Evolutionary conservation across 2,329 filamentous ascomycete species (phyloP).

Genomic region (Phoma sp.): DNA sequence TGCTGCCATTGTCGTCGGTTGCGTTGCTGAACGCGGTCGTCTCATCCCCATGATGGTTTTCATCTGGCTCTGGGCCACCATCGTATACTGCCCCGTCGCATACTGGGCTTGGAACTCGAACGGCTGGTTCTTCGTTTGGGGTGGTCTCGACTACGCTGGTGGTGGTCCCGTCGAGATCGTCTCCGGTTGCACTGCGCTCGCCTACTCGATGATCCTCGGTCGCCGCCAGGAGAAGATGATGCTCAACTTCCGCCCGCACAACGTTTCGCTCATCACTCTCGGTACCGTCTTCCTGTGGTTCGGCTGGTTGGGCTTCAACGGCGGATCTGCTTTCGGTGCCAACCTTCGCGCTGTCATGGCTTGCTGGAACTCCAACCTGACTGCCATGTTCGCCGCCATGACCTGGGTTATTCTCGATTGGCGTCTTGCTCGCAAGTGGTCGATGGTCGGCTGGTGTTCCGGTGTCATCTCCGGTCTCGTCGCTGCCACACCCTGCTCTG

Average conservation of each 20-base stretch:
- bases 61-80: constrained; percentile 92
- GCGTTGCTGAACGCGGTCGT: constrained; percentile 91
- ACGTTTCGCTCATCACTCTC: constrained; percentile 95
- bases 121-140: constrained; percentile 90
- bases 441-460: constrained; percentile 90
- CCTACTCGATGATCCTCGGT: constrained; percentile 94
- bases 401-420: constrained; percentile 97
- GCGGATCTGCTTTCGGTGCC: constrained; percentile 90
- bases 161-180: constrained; percentile 97
- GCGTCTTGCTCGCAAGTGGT: constrained; percentile 94
- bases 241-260: constrained; percentile 99
- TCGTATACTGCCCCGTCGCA: constrained; percentile 95
- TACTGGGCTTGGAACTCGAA: constrained; percentile 98
- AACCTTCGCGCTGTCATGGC: constrained; percentile 95
- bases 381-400: constrained; percentile 88
- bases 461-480: constrained; percentile 87
- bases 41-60: constrained; percentile 95
- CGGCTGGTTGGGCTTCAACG: constrained; percentile 99
- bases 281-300: constrained; percentile 98
- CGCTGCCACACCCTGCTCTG: constrained; percentile 83
- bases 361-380: constrained; percentile 97
- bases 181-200: constrained; percentile 89
- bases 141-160: constrained; percentile 94
- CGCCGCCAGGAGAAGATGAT: constrained; percentile 99
- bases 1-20: constrained; percentile 87